Evolutionary conservation across 495 filamentous ascomycete species (phyloP), one percentile per base, ranked within the genome.

Genomic region (Parathielavia hyrcaniae): DNA sequence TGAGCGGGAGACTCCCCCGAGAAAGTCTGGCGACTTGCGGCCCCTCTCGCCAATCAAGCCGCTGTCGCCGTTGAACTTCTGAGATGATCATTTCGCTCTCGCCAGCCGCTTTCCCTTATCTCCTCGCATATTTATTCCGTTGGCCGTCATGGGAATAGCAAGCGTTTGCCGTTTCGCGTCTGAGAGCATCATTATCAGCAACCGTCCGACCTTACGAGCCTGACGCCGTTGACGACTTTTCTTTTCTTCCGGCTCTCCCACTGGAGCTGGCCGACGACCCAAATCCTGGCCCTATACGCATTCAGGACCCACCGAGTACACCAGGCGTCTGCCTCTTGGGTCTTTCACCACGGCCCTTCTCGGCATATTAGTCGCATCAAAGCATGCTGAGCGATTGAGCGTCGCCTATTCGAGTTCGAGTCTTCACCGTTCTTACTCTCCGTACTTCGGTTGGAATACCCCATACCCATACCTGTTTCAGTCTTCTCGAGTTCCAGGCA

Each of bases 41-140:
- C 78, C 77, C 7, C 74, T 91, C n/a, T 87, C 84, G 38, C 87
- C 87, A 7, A 81, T 86, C 59, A 79, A 81, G 63, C 88, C 88
- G 30, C 74, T 90, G 45, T 89, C 86, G 16, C 87, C 87, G 23
- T 79, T 90, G 65, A 83, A 77, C 32, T 77, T 83, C 50, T 79
- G 57, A 60, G 19, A 30, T 3, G 26, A 30, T 30, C 26, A 30
- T 30, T 30, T 30, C 26, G 26, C 26, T 2, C 26, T 30, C 9
- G n/a, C n/a, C n/a, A n/a, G n/a, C n/a, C n/a, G n/a, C n/a, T n/a
- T n/a, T n/a, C 5, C 12, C 22, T 17, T 23, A 20, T 47, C 20
- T 22, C 46, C 22, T 39, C 36, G 7, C 12, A 16, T 3, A 5
- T 1, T 14, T 44, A 39, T 39, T 41, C 16, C 35, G n/a, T 10